Percentiles rank a stretch among this genome's conserved stretches.
phyloP scores from a whole-genome alignment of 345 rosid genomes.

The Salix suchowensis region DNA sequence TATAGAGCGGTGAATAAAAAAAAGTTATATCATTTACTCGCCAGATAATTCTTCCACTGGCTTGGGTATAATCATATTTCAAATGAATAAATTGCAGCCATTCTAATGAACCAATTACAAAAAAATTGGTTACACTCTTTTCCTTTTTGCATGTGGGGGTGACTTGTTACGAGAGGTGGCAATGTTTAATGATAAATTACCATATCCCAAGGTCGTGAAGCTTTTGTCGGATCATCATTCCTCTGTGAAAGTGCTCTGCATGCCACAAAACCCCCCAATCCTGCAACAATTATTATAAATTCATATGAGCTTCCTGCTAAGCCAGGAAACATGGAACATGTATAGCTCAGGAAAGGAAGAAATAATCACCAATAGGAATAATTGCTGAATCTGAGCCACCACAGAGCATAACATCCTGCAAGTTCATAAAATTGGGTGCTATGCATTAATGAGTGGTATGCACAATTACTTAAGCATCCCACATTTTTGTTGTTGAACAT shows the following conservation, averaged over 20 bases:
- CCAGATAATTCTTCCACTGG: background rate
- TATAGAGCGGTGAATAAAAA: background rate
- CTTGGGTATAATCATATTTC: background rate
- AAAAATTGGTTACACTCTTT: background rate
- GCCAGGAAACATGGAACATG: background rate
- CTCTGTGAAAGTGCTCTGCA: conserved; percentile 87
- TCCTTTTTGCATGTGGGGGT: background rate
- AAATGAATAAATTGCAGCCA: background rate
- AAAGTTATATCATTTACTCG: background rate
- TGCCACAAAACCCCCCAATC: conserved; percentile 97
- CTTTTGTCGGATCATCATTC: conserved; percentile 81
- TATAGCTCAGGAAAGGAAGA: conserved; percentile 4
- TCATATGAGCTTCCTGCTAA: conserved; percentile 10
- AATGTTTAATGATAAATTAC: conserved; percentile 33
- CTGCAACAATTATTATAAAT: conserved; percentile 39
- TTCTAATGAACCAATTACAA: background rate
- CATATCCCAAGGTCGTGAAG: conserved; percentile 96
- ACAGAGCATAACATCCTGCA: conserved; percentile 91
- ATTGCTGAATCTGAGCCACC: conserved; percentile 92
- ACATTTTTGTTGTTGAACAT: conserved; percentile 6
- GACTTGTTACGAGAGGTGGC: background rate
- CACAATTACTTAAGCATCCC: background rate
- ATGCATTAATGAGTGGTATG: background rate
- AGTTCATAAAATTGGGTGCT: conserved; percentile 9
- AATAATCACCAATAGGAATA: conserved; percentile 73